phyloP scores from a whole-genome alignment of 1,139 yeast species.

The Candida pseudoviswanathii region DNA sequence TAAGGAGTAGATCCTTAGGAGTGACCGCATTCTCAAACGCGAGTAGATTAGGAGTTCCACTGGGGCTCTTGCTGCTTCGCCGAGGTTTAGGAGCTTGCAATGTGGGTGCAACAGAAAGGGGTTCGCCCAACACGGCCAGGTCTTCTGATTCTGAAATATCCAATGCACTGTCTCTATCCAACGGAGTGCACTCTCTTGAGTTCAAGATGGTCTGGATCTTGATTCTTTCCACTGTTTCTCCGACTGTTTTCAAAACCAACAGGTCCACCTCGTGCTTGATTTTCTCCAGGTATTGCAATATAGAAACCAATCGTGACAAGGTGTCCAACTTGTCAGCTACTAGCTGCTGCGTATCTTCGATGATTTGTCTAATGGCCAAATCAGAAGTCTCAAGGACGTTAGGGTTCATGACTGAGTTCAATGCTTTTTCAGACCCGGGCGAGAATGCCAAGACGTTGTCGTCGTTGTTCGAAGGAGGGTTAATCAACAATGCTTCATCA shows the following conservation, averaged over 20 bases:
- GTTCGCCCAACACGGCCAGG: constrained; percentile 7
- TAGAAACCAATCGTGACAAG: constrained; percentile 73
- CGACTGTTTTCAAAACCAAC: constrained; percentile 66
- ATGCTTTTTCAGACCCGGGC: constrained; percentile 71
- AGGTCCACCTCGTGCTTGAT: constrained; percentile 81
- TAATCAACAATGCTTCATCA: constrained; percentile 74
- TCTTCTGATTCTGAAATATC: constrained; percentile 11
- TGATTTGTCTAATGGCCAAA: constrained; percentile 61
- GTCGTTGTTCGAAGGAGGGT: constrained; percentile 53
- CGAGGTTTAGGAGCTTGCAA: constrained; percentile 37
- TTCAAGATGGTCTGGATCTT: constrained; percentile 37
- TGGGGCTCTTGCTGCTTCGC: constrained; percentile 31
- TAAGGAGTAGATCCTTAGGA: constrained; percentile 41
- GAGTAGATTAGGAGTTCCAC: constrained; percentile 30
- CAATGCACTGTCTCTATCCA: constrained; percentile 2
- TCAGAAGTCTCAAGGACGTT: constrained; percentile 50
- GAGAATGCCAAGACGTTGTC: constrained; percentile 47
- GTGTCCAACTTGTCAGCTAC: constrained; percentile 73
- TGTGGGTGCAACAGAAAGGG: constrained; percentile 1
- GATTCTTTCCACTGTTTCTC: constrained; percentile 60
- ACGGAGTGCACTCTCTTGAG: constrained; percentile 14
- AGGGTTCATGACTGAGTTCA: constrained; percentile 49
- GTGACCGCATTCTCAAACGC: constrained; percentile 38
- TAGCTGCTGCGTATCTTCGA: constrained; percentile 67
- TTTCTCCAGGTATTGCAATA: constrained; percentile 76